Conservation (phyloP, 495 filamentous ascomycete species). For the Beverwykella pulmonaria region DNA sequence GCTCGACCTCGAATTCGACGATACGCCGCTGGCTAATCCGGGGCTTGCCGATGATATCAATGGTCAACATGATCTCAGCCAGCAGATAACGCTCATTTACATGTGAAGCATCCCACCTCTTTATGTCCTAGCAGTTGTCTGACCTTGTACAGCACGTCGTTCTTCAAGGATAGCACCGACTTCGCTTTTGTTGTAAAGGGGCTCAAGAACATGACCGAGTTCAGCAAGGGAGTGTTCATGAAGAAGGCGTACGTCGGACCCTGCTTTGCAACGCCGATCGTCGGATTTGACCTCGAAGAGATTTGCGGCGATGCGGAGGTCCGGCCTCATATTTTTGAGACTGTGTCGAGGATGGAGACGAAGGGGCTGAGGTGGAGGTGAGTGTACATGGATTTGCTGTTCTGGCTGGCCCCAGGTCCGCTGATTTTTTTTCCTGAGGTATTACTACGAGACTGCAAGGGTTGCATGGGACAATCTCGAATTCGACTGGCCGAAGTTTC, state of each 20-base stretch:
- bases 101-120: no score
- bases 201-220: background rate
- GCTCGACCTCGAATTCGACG: constrained; percentile 1
- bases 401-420: no score
- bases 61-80: background rate
- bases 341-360: background rate
- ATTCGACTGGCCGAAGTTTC: background rate
- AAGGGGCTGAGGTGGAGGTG: constrained; percentile 10
- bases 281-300: background rate
- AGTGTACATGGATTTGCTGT: no score
- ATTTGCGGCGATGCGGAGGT: background rate
- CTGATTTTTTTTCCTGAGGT: background rate
- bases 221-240: background rate
- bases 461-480: constrained; percentile 9
- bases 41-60: background rate
- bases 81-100: constrained; percentile 6
- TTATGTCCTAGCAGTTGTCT: no score
- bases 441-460: constrained; percentile 5
- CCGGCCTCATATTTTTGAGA: background rate
- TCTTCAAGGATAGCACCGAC: constrained; percentile 13
- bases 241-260: constrained; percentile 3
- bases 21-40: background rate
- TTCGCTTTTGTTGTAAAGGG: constrained; percentile 10
- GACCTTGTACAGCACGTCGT: no score
- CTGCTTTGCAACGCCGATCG: constrained; percentile 12